Evolutionary conservation across 208 protist species (phyloP), one percentile per base, ranked within the genome.

Genomic region (Leptomonas pyrrhocoris): DNA sequence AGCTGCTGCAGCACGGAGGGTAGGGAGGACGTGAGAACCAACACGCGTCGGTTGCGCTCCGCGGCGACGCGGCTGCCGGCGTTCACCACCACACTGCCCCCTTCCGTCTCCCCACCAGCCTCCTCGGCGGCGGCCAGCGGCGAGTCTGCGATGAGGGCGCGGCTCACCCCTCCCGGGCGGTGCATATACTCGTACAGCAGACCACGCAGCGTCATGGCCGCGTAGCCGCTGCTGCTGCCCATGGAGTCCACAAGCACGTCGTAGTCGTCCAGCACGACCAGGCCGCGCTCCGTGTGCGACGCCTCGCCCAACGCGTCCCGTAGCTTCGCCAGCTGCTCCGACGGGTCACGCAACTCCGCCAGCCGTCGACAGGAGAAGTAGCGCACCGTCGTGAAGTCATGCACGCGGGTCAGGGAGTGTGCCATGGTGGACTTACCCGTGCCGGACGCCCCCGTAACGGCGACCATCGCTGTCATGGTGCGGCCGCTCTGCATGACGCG

Each of bases 221-320:
- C 49, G 28, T 68, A 53, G 49, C 46, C 58, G 27, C 57, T 13
- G n/a, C 56, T 51, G 27, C 62, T 25, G 31, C 59, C 59, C 46
- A 80, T 57, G n/a, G 62, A 48, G 19, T 73, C 68, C 2, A 77
- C 38, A 5, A 97, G 62, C 21, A 84, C 77, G 77, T 99, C 99
- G 61, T 99, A 74, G 73, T 99, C 92, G 73, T 99, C 98, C 42
- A 99, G 79, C 18, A 99, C 92, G 25, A 99, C 92, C 0, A 98
- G 70, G 42, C 76, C 87, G 15, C 89, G 43, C 15, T 88, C 83
- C 19, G 94, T 97, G 78, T 96, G 95, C 57, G 98, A 98, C 36
- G 98, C 94, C 64, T 99, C 97, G 57, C 96, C 86, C 60, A 99
- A 98, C 0, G 95, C 84, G 28, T 95, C 93, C 9, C 75, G 87